These are phyloP conservation scores for Arbutus unedo DNA, from an alignment of 148 eudicot genomes.

Conservation along the genomic window DNA sequence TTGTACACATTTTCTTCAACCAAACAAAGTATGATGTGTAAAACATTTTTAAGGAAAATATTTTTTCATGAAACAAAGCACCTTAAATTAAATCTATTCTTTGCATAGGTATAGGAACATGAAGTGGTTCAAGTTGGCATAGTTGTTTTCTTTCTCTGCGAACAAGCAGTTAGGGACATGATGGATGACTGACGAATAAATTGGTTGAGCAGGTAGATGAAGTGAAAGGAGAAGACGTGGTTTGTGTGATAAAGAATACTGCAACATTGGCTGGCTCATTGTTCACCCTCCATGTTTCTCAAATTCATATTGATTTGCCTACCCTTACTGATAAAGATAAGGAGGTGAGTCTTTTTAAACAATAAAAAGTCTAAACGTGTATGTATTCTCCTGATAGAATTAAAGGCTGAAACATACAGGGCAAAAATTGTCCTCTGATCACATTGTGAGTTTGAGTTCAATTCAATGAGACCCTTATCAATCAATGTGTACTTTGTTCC, in stretches of 20 bases:
- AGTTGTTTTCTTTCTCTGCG: background rate
- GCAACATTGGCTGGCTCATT: conserved; percentile 80
- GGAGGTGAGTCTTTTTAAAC: conserved; percentile 43
- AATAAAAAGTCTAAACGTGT: background rate
- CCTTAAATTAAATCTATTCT: background rate
- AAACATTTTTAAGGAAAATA: background rate
- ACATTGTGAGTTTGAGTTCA: background rate
- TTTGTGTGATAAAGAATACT: conserved; percentile 79
- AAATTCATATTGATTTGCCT: conserved; percentile 82
- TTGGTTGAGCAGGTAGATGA: conserved; percentile 65
- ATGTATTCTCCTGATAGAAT: background rate
- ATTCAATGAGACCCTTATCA: background rate
- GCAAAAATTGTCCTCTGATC: background rate
- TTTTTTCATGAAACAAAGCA: background rate
- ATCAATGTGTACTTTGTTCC: background rate
- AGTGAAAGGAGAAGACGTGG: conserved; percentile 71
- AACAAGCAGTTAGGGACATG: background rate
- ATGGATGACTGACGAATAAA: background rate
- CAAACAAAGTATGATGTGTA: background rate
- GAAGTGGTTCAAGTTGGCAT: background rate
- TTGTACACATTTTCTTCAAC: background rate
- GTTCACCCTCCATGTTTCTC: conserved; percentile 89
- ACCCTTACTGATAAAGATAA: conserved; percentile 85
- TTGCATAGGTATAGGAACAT: background rate
- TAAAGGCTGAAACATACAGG: background rate